phyloP scores from a whole-genome alignment of 106 monocot species.

The Dendrobium huoshanense region DNA sequence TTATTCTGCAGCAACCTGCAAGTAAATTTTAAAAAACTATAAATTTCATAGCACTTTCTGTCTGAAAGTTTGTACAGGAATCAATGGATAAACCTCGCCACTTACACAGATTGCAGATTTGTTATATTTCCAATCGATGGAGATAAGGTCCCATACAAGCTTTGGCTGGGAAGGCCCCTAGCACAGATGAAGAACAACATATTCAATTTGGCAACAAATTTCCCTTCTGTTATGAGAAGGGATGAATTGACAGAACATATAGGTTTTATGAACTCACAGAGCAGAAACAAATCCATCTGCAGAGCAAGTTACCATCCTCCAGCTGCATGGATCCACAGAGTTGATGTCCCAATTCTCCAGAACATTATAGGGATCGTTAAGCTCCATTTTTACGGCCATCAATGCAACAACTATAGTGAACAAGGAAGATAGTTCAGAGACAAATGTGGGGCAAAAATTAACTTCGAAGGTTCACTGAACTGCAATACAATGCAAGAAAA shows the following conservation, averaged over 20 bases:
- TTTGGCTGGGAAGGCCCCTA: constrained; percentile 87
- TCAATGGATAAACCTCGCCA: background rate
- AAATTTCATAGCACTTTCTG: background rate
- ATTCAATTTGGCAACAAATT: background rate
- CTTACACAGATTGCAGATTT: constrained; percentile 87
- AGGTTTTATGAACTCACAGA: constrained; percentile 38
- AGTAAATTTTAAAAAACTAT: background rate
- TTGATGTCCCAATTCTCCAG: constrained; percentile 96
- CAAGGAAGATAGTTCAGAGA: constrained; percentile 4
- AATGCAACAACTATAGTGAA: constrained; percentile 74
- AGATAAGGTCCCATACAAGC: constrained; percentile 80
- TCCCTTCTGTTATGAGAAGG: background rate
- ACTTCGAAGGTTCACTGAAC: background rate
- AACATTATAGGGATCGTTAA: constrained; percentile 77
- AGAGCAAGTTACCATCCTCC: constrained; percentile 97
- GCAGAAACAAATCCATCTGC: constrained; percentile 85
- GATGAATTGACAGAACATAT: background rate
- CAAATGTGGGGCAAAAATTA: background rate
- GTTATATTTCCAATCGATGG: constrained; percentile 86
- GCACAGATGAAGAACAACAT: background rate
- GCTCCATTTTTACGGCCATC: constrained; percentile 66
- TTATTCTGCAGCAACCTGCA: constrained; percentile 69
- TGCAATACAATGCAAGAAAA: background rate
- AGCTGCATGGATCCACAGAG: constrained; percentile 98
- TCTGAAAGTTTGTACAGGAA: background rate